Percentiles rank a stretch among this genome's conserved stretches.
phyloP scores from a whole-genome alignment of 225 moss, liverwort and hornwort genomes.

The Ulota crispa region DNA sequence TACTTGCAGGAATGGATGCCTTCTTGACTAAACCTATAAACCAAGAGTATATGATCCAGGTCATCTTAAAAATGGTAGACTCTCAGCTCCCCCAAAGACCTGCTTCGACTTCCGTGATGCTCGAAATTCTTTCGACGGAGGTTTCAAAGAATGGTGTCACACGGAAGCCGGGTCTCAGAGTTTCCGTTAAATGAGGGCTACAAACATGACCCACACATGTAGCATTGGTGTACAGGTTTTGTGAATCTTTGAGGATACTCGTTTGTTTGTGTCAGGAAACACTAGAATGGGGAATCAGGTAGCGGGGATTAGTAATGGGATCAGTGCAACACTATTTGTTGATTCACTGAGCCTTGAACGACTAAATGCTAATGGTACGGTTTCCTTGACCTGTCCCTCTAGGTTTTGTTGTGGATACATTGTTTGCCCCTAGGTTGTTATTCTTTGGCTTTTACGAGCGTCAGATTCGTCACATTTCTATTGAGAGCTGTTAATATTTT shows the following conservation, averaged over 20 bases:
- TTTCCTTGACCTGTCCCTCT: conserved; percentile 11
- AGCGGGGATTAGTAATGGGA: conserved; percentile 9
- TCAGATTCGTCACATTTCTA: neutral
- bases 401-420: neutral
- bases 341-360: neutral
- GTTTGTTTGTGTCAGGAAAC: neutral
- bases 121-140: conserved; percentile 28
- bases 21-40: conserved; percentile 78
- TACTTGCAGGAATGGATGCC: conserved; percentile 80
- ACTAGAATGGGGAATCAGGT: neutral
- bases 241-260: neutral
- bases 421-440: neutral
- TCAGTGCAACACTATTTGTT: conserved; percentile 4
- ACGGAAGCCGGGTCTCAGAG: conserved; percentile 11
- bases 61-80: conserved; percentile 44
- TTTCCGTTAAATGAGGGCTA: conserved; percentile 24
- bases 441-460: neutral
- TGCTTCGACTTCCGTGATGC: conserved; percentile 15
- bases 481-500: neutral
- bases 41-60: conserved; percentile 66
- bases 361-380: conserved; percentile 19
- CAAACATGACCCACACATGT: neutral
- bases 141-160: conserved; percentile 34
- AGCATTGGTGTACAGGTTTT: neutral
- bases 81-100: conserved; percentile 25